Evolutionary conservation across 768 basidiomycete species (phyloP), one percentile per base, ranked within the genome.

Genomic region (Pisolithus microcarpus): DNA sequence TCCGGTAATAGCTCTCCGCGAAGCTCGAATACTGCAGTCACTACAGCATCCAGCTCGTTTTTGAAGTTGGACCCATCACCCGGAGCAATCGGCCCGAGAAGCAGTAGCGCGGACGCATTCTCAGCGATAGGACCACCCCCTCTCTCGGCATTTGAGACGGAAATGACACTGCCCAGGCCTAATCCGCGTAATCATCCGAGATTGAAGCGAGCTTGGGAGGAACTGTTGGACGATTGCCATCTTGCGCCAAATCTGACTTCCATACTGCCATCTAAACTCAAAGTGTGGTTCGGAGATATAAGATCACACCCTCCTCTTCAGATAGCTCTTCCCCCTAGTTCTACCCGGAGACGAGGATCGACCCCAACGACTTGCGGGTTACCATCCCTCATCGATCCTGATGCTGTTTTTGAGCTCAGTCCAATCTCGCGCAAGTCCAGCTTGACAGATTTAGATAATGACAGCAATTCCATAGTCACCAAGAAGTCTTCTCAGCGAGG

Each of bases 251-350:
- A 76, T 18, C 61, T 81, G 7, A 68, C 80, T 53, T 75, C 80
- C 16, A 72, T 86, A 46, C 72, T 87, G 46, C 84, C 83, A 0
- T 83, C 87, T 55, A 83, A 87, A 57, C 70, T 88, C 36, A 77
- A 76, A 1, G 67, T 74, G 16, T 75, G 73, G 48, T 87, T 87
- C 56, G 60, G 62, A 8, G 75, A 80, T 43, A 72, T 84, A 43
- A 73, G 74, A 56, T 67, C 73, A 2, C 72, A 77, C 56, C 71
- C 75, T 15, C 67, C 74, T 2, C 62, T 77, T 52, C 73, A 75
- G 48, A 68, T 84, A 38, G 70, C 72, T 30, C 74, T 84, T n/a
- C 84, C 82, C 13, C 74, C 71, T 13, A 82, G 74, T 57, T 79
- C 76, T 47, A 59, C 52, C 23, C 55, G 46, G 40, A 66, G 48